A percentile compares a stretch with the other conserved stretches of the same genome.
Evolutionary conservation across 148 eudicot genomes (phyloP).

Genomic region (Vaccinium darrowii): DNA sequence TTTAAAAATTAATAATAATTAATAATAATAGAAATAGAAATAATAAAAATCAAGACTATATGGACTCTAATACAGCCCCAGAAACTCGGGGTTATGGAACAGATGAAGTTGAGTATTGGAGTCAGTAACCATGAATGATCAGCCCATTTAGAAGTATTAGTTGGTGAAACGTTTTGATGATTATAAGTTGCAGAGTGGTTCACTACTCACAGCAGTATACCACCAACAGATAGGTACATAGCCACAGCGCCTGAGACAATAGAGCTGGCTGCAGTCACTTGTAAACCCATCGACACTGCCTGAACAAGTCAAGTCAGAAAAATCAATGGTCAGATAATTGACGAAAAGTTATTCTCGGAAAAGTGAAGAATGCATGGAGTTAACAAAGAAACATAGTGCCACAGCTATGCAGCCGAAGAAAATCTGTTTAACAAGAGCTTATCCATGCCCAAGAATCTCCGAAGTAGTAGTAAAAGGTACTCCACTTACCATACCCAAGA

Average conservation of each 20-base stretch:
- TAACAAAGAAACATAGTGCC: background rate
- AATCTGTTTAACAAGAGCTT: background rate
- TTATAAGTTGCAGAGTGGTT: conserved; percentile 13
- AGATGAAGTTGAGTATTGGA: background rate
- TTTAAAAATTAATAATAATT: too few relatives aligned
- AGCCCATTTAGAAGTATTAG: background rate
- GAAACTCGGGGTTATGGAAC: background rate
- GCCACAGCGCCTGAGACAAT: conserved; percentile 43
- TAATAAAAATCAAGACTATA: background rate
- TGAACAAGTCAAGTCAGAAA: conserved; percentile 24
- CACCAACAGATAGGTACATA: conserved; percentile 73
- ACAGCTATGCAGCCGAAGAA: background rate
- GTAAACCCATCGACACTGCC: conserved; percentile 76
- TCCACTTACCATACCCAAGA: conserved; percentile 83
- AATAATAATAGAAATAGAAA: too few relatives aligned
- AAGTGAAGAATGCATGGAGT: background rate
- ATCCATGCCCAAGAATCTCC: conserved; percentile 76
- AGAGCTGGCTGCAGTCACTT: conserved; percentile 67
- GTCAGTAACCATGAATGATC: conserved; percentile 8
- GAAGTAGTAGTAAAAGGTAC: background rate
- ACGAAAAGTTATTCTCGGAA: background rate
- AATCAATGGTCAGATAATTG: conserved; percentile 11
- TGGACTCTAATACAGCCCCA: background rate
- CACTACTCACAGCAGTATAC: conserved; percentile 76
- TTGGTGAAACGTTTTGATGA: background rate